Conservation (phyloP, 2,329 filamentous ascomycete genomes). For the Penicillium decumbens region DNA sequence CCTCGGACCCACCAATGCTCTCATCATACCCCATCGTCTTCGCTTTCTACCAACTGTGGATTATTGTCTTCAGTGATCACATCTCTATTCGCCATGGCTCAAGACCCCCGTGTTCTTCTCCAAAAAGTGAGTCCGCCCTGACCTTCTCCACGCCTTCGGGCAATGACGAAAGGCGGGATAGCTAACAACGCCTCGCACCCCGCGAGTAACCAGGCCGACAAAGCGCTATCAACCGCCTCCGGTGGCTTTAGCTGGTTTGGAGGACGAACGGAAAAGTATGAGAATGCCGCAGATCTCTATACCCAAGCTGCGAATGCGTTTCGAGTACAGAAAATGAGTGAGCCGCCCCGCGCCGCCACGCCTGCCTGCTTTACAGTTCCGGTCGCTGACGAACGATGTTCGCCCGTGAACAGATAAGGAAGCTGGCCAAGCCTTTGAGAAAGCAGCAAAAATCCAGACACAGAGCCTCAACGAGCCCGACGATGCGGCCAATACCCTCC, state of each 20-base stretch:
- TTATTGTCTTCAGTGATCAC: slow-evolving; percentile 2
- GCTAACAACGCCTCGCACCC: slow-evolving; percentile 24
- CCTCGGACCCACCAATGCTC: slow-evolving; percentile 22
- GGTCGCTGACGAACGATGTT: slow-evolving; percentile 3
- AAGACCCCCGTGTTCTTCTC: slow-evolving; percentile 72
- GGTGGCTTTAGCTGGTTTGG: slow-evolving; percentile 88
- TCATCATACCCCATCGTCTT: slow-evolving; percentile 16
- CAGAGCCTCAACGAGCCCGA: slow-evolving; percentile 83
- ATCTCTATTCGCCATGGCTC: slow-evolving; percentile 53
- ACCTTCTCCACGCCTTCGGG: slow-evolving; percentile 10
- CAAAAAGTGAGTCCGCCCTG: slow-evolving; percentile 59
- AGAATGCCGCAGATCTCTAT: slow-evolving; percentile 82
- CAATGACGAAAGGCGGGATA: slow-evolving; percentile 26
- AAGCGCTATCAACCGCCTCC: slow-evolving; percentile 66
- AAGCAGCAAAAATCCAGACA: slow-evolving; percentile 74
- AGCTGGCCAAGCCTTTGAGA: slow-evolving; percentile 80
- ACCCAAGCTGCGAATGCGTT: slow-evolving; percentile 88
- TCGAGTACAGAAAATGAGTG: slow-evolving; percentile 77
- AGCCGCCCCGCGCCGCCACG: slow-evolving; percentile 29
- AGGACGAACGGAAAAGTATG: slow-evolving; percentile 79
- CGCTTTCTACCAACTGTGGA: slow-evolving; percentile 16
- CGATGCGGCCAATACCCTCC: slow-evolving; percentile 81
- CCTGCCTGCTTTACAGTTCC: not conserved
- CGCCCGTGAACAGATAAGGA: slow-evolving; percentile 60
- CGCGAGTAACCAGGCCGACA: slow-evolving; percentile 66